phyloP scores from a whole-genome alignment of 495 filamentous ascomycete genomes.

The Penicillium flavigenum region DNA sequence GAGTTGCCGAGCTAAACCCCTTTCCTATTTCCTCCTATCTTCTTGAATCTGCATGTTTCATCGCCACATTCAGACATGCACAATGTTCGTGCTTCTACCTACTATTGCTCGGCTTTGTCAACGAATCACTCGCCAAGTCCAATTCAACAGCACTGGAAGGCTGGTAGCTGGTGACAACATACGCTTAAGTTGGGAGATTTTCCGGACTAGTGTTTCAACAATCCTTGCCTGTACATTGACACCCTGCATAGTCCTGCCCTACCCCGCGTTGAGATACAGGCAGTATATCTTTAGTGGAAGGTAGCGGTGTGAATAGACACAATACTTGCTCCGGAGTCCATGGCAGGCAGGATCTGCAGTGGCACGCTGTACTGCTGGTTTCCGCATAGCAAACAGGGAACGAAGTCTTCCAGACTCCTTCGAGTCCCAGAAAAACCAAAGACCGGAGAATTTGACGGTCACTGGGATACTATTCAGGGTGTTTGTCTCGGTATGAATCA shows the following conservation, averaged over 20 bases:
- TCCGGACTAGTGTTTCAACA: constrained; percentile 23
- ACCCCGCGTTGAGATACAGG: background rate
- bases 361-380: constrained; percentile 9
- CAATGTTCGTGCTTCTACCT: background rate
- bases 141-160: constrained; percentile 14
- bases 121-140: constrained; percentile 7
- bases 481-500: constrained; percentile 14
- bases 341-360: background rate
- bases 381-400: background rate
- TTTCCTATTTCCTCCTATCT: background rate
- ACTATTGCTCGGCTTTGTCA: background rate
- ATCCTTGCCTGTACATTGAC: constrained; percentile 26
- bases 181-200: constrained; percentile 23
- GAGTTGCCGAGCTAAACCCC: background rate
- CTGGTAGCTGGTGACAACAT: constrained; percentile 20
- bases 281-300: background rate
- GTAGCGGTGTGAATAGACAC: constrained; percentile 2
- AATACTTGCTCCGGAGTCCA: constrained; percentile 15
- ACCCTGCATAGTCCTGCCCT: constrained; percentile 16
- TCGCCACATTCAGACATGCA: background rate
- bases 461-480: constrained; percentile 6
- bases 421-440: background rate
- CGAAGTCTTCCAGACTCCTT: background rate
- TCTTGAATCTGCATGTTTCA: background rate
- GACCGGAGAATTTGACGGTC: background rate